Percentiles rank a stretch among this genome's conserved stretches.
These are phyloP conservation scores for Prunus dulcis DNA, from an alignment of 306 rosid species.

Conservation along the genomic window DNA sequence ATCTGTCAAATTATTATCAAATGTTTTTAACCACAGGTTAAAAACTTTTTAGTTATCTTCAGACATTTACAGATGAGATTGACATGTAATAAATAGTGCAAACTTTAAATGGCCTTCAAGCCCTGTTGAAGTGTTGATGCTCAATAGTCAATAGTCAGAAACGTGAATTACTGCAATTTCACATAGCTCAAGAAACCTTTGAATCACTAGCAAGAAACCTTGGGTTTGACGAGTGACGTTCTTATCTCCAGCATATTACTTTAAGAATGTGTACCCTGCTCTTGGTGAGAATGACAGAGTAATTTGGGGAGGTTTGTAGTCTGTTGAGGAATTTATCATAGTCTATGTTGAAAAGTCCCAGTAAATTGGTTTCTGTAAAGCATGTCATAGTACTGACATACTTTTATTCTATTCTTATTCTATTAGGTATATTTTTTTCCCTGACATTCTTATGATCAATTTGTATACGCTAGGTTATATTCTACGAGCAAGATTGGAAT, in stretches of 20 bases:
- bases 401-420: background rate
- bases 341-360: background rate
- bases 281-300: background rate
- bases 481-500: slow-evolving; percentile 98
- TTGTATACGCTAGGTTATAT: slow-evolving; percentile 59
- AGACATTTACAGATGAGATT: background rate
- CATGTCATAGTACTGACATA: background rate
- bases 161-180: background rate
- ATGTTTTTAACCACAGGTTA: background rate
- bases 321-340: background rate
- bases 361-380: background rate
- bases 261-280: background rate
- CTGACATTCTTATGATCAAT: background rate
- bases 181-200: background rate
- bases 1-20: background rate
- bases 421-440: background rate
- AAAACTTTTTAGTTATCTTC: background rate
- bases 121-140: background rate
- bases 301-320: background rate
- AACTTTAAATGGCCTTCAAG: background rate
- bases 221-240: background rate
- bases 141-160: background rate
- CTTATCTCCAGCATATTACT: background rate
- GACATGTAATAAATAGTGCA: background rate
- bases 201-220: background rate